Evolutionary conservation across 73 alveolate species (phyloP).

Genomic region (Stentor coeruleus): DNA sequence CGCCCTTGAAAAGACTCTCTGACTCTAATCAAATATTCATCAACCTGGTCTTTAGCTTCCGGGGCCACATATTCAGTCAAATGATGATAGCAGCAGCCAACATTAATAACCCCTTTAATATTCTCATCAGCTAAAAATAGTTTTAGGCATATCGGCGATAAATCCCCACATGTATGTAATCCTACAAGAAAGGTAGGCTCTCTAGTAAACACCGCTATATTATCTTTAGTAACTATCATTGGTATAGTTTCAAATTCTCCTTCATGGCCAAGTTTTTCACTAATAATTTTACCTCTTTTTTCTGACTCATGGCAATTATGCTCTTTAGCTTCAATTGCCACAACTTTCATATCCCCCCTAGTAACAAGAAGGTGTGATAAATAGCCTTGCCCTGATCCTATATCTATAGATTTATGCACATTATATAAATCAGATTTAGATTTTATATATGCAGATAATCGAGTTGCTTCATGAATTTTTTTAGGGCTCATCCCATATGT

Average conservation of each 20-base stretch:
- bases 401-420: background rate
- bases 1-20: slow-evolving; percentile 7
- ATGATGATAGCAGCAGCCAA: slow-evolving; percentile 29
- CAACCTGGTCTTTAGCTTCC: background rate
- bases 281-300: background rate
- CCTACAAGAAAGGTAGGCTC: slow-evolving; percentile 6
- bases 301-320: slow-evolving; percentile 14
- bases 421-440: background rate
- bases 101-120: background rate
- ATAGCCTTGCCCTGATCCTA: slow-evolving; percentile 22
- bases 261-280: background rate
- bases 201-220: background rate
- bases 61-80: slow-evolving; percentile 19
- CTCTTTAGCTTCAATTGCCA: slow-evolving; percentile 23
- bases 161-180: slow-evolving; percentile 29
- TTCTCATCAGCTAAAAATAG: background rate
- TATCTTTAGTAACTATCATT: background rate
- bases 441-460: background rate
- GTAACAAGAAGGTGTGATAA: slow-evolving; percentile 8
- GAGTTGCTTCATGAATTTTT: slow-evolving; percentile 16
- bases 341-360: background rate
- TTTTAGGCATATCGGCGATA: background rate
- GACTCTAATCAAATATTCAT: slow-evolving; percentile 3
- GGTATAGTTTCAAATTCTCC: slow-evolving; percentile 16
- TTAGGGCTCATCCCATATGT: slow-evolving; percentile 16